Base-by-base conservation (phyloP, 2,329 filamentous ascomycete genomes). In the Talaromyces rugulosus region DNA sequence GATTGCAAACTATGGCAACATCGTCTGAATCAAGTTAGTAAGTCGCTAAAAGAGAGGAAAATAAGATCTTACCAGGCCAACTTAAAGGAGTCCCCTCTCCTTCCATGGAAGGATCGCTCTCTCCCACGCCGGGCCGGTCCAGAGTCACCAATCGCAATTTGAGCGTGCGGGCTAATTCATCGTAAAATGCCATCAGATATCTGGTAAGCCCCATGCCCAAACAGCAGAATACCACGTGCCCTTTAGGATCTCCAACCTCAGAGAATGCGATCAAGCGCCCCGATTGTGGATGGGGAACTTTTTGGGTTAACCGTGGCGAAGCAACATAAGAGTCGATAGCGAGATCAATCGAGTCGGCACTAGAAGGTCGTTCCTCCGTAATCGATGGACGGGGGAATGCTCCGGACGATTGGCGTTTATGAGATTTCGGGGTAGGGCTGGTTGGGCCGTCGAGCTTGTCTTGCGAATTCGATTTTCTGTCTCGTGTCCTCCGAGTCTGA, bases 131-230 rank as follows among this genome's bases (percentile, higher is more conserved):
- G 60, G 95, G 95, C 59, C 95, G 87, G 75, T 99, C 95, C 5
- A 94, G 90, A 0, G 95, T 98, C 67, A 99, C 96, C 58, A 99
- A 82, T 23, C 95, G 87, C 61, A 99, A 78, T 74, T 92, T 95
- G 63, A 99, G 80, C 0, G 93, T 96, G 70, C 91, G 80, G 2
- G 95, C 95, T 59, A 99, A 81, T 74, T 99, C 95, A 73, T 99
- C 95, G 72, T 98, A 99, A 73, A 99, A 99, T 0, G 93, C 92
- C 64, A 92, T 97, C 63, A 99, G 90, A 73, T 95, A 99, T 75
- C 95, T 86, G 11, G 95, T 99, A 69, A 99, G 77, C 0, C 95
- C 95, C 95, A 99, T 99, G 23, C 95, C 95, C 2, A 99, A 92
- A 70, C 95, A 99, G 73, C 95, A 96, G 68, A 99, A 93, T 1